Conservation (phyloP, 257 asterid species). For the Solanum bulbocastanum region DNA sequence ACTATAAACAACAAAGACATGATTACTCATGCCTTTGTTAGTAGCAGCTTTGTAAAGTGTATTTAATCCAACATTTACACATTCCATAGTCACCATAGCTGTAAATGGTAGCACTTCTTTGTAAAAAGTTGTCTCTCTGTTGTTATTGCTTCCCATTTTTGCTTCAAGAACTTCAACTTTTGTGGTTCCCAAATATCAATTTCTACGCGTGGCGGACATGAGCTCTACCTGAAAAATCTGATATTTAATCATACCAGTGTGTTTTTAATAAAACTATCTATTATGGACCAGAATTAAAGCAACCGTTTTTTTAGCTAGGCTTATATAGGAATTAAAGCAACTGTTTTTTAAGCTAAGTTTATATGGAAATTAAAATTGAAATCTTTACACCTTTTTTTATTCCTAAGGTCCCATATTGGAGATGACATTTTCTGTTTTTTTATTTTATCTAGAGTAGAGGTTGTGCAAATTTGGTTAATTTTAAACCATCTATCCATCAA, state of each 20-base stretch:
- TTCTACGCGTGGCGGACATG: background rate
- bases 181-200: background rate
- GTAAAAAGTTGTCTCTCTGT: slow-evolving; percentile 9
- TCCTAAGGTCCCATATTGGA: background rate
- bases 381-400: background rate
- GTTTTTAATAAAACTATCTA: background rate
- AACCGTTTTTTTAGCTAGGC: background rate
- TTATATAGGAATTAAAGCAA: background rate
- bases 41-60: slow-evolving; percentile 78
- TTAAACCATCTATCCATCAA: background rate
- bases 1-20: slow-evolving; percentile 68
- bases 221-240: background rate
- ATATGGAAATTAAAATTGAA: background rate
- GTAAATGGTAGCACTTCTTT: slow-evolving; percentile 49
- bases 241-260: background rate
- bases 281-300: background rate
- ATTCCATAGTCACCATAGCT: slow-evolving; percentile 57
- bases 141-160: background rate
- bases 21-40: slow-evolving; percentile 54
- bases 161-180: background rate
- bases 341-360: background rate
- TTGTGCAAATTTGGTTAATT: background rate
- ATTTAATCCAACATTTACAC: slow-evolving; percentile 67
- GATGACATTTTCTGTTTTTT: background rate
- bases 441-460: background rate